Base-by-base conservation (phyloP, 768 basidiomycete species). In the Chalciporus chontae region DNA sequence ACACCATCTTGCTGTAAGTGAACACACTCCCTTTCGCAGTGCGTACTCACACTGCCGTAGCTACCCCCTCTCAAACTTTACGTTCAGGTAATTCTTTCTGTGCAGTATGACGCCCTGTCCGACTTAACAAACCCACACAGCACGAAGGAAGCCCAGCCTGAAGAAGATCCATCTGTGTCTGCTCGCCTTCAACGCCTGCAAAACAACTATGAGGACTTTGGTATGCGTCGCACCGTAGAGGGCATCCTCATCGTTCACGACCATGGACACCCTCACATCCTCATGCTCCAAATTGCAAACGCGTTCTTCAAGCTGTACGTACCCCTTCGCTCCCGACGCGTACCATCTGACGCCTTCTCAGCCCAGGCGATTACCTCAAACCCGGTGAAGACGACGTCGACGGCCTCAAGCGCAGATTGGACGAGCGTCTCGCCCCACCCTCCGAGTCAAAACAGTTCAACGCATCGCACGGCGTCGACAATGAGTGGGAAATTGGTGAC, bases 281-380 rank as follows among this genome's bases (percentile, higher is more conserved):
- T 99, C 57, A 94, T 98, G 86, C 80, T 97, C 5, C 96, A 98
- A 65, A 96, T 99, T 64, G 96, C 94, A 18, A 97, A 96, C 67
- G 93, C 94, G 14, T 99, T 98, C 70, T 98, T 97, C 79, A 97
- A 98, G 69, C 83, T 99, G 92, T 93, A 60, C 61, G 87, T 75
- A n/a, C 38, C 26, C 11, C 8, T 37, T 15, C 0, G 14, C 14
- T 11, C 19, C 26, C 11, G 13, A 3, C 24, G 1, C 31, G 10
- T 39, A 7, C 26, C 5, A 7, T 37, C 9, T 41, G 37, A 46
- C 4, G 10, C 5, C 8, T 23, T 40, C 27, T 15, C 53, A 94
- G 93, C 13, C 96, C 96, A 4, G 96, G 96, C n/a, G 94, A 97
- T 71, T 98, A 98, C 71, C 84, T 99, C 51, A 93, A 93, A 64